Conservation (phyloP, 176 grass and related monocot genomes). For the Canna indica region DNA sequence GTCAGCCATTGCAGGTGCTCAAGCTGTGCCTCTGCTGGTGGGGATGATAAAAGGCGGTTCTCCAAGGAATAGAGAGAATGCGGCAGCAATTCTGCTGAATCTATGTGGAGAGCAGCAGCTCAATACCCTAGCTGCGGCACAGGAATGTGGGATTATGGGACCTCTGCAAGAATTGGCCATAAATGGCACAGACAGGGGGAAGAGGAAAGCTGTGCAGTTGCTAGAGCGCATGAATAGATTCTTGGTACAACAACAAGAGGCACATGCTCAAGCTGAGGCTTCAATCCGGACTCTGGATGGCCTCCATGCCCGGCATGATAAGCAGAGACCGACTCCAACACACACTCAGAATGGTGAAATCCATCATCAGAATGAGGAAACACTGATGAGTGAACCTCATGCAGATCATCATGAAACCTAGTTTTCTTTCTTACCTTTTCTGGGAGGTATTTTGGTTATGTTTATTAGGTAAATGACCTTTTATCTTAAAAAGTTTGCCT, state of each 20-base stretch:
- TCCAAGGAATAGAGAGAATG: constrained; percentile 12
- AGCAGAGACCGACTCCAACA: not conserved
- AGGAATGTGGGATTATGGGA: constrained; percentile 40
- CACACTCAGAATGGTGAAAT: not conserved
- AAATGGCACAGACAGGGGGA: constrained; percentile 64
- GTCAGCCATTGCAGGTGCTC: not conserved
- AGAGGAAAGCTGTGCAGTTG: constrained; percentile 67
- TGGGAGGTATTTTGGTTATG: no score
- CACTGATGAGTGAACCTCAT: not conserved
- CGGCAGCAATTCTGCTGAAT: constrained; percentile 1
- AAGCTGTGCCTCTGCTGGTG: not conserved
- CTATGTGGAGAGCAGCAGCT: constrained; percentile 4
- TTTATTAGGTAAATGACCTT: no score
- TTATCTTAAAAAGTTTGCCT: no score
- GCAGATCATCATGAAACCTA: no score
- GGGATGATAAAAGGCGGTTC: not conserved
- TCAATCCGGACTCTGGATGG: not conserved
- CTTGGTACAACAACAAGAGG: constrained; percentile 59
- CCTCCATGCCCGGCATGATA: not conserved
- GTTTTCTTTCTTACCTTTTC: not conserved
- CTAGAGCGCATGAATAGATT: constrained; percentile 76
- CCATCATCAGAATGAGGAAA: not conserved
- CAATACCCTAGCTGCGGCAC: not conserved
- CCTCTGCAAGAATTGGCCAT: constrained; percentile 55
- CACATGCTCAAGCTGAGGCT: constrained; percentile 24